phyloP scores from a whole-genome alignment of 768 basidiomycete genomes.

The Naganishia randhawae region DNA sequence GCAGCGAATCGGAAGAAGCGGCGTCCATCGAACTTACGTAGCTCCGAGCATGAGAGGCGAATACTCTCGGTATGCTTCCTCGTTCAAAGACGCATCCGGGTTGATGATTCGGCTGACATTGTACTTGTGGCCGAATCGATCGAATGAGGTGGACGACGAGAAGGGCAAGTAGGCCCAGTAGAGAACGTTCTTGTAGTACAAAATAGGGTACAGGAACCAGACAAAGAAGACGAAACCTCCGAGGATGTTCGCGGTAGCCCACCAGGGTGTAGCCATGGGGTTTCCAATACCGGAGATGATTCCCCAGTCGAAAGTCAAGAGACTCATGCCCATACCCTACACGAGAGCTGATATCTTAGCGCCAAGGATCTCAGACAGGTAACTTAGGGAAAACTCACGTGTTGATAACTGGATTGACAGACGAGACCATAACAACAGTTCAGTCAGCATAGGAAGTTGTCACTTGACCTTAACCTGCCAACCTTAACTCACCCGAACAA shows the following conservation, averaged over 20 bases:
- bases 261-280: constrained; percentile 38
- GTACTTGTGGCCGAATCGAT: constrained; percentile 31
- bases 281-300: constrained; percentile 33
- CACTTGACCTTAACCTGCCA: not conserved
- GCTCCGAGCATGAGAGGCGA: constrained; percentile 28
- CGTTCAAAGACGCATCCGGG: constrained; percentile 25
- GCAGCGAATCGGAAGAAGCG: constrained; percentile 26
- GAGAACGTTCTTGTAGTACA: constrained; percentile 53
- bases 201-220: constrained; percentile 60
- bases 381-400: not conserved
- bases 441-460: too few species aligned
- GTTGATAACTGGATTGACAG: constrained; percentile 12
- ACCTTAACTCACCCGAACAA: not conserved
- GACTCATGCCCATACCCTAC: constrained; percentile 31
- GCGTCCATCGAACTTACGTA: constrained; percentile 18
- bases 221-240: constrained; percentile 37
- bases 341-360: not conserved
- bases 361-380: too few species aligned
- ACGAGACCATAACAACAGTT: constrained; percentile 28
- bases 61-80: constrained; percentile 30
- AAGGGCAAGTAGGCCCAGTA: constrained; percentile 34
- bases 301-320: constrained; percentile 38
- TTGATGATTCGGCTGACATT: constrained; percentile 32
- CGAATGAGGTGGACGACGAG: constrained; percentile 30
- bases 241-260: constrained; percentile 37